Base-by-base conservation (phyloP, 73 alveolate species). In the Diophrys sp. region DNA sequence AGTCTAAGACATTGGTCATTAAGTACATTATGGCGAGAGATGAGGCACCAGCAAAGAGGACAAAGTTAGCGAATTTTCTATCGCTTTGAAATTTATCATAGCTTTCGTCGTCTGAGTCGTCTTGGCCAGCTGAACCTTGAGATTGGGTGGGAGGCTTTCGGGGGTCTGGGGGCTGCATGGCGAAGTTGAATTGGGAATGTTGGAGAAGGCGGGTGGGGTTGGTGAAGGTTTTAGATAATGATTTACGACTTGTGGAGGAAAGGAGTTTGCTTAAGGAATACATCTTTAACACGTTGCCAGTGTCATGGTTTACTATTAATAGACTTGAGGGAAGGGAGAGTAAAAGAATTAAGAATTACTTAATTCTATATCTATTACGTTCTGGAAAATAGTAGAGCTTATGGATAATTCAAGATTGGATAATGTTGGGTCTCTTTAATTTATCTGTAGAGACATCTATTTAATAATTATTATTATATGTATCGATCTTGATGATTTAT, bases 21-120 rank as follows among this genome's bases (percentile, higher is more conserved):
- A 85, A 14, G 75, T 70, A 85, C 27, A 85, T 80, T 0, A 70
- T 53, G 24, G 29, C 75, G 1, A 85, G 67, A n/a, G 93, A 84
- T 29, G 79, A 79, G 8, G 85, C 88, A 1, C 93, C 93, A 0
- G 85, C 23, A 71, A 85, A 85, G 14, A 85, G 77, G 56, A 85
- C 66, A 44, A 85, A 76, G 81, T 85, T 85, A 32, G 88, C 68
- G 75, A 85, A 85, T 28, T 82, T 70, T 28, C 81, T 71, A 56
- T 85, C 93, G 54, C 88, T 78, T 62, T 54, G 75, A 33, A 33
- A 33, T 29, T 33, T 18, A 54, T 54, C 81, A 23, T 23, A 54
- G 27, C 53, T 29, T 25, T 54, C 73, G 24, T 72, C 73, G 25
- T n/a, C 56, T 70, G 77, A 70, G 11, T n/a, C 28, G 28, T 70